Evolutionary conservation across 306 rosid species (phyloP).

Genomic region (Fragaria vesca): DNA sequence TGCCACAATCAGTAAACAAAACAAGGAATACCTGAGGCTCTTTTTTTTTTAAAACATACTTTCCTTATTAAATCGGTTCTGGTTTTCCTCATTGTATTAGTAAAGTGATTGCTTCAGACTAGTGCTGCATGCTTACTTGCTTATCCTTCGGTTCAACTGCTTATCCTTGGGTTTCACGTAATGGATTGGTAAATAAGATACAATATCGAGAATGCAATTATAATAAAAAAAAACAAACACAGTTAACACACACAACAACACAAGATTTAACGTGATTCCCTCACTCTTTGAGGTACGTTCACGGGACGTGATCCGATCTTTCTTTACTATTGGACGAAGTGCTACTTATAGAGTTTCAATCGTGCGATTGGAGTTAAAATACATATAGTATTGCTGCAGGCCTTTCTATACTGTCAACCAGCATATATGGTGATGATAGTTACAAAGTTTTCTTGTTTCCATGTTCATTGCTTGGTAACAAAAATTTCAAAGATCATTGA

Average conservation of each 20-base stretch:
- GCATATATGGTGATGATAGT: neutral
- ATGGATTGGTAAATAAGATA: neutral
- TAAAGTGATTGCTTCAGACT: neutral
- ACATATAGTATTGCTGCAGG: neutral
- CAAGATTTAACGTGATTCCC: neutral
- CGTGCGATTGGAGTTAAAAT: too few relatives aligned
- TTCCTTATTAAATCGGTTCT: neutral
- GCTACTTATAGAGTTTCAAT: neutral
- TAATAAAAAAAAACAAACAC: neutral
- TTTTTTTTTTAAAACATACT: neutral
- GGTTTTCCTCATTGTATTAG: neutral
- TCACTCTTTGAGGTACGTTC: neutral
- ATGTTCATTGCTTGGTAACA: neutral
- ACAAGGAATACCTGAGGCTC: too few relatives aligned
- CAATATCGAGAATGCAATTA: too few relatives aligned
- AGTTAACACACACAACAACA: neutral
- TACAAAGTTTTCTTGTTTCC: neutral
- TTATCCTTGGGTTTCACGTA: neutral
- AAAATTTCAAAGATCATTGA: neutral
- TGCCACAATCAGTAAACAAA: too few relatives aligned
- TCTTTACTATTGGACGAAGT: neutral
- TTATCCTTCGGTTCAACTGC: neutral
- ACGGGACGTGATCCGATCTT: neutral
- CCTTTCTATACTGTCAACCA: neutral
- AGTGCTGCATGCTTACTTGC: neutral